A percentile compares a stretch with the other conserved stretches of the same genome.
Evolutionary conservation across 2,329 filamentous ascomycete genomes (phyloP).

Genomic region (Botryotinia narcissicola): DNA sequence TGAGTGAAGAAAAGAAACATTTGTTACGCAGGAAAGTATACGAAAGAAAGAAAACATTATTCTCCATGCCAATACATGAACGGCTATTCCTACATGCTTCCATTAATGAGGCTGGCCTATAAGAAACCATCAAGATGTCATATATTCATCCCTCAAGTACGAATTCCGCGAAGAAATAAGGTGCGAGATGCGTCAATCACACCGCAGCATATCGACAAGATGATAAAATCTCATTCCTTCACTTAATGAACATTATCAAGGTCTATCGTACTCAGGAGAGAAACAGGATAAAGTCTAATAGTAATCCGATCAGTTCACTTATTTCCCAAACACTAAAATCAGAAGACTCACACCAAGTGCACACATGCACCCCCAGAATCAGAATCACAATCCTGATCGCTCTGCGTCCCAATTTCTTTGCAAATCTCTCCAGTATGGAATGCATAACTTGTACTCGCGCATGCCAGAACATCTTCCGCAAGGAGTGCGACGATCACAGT

Average conservation of each 20-base stretch:
- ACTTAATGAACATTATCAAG: not conserved
- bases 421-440: not conserved
- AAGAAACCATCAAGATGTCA: not conserved
- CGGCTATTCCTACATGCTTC: rapidly evolving
- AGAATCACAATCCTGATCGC: not conserved
- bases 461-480: not conserved
- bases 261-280: not conserved
- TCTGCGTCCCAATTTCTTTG: not conserved
- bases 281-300: not conserved
- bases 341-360: not conserved
- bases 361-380: not conserved
- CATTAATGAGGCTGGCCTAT: not conserved
- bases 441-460: not conserved
- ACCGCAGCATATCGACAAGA: not conserved
- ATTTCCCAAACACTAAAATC: not conserved
- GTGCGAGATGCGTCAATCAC: not conserved
- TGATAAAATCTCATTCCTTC: not conserved
- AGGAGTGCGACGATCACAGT: not conserved
- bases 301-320: not conserved
- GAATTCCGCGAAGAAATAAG: rapidly evolving
- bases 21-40: not conserved
- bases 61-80: not conserved
- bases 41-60: not conserved
- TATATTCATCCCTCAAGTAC: not conserved
- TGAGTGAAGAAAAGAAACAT: not conserved